A percentile compares a stretch with the other conserved stretches of the same genome.
These are phyloP conservation scores for Aspergillus leporis DNA, from an alignment of 495 filamentous ascomycete species.

Conservation along the genomic window DNA sequence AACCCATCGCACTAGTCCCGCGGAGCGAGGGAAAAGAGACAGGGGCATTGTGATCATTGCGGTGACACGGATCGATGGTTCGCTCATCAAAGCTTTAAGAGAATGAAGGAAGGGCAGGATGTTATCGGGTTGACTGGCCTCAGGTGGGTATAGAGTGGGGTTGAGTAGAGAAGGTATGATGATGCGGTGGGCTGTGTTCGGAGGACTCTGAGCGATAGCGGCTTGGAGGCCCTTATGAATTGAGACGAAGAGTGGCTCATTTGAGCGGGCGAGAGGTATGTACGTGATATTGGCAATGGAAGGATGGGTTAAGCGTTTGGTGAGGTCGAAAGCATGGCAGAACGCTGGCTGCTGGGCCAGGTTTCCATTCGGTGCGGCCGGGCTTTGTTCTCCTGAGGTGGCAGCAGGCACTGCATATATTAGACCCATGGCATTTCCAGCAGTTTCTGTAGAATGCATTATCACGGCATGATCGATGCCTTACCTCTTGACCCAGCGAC, in stretches of 20 bases:
- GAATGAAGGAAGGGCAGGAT: constrained; percentile 83
- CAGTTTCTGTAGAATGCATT: constrained; percentile 9
- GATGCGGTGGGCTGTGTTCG: constrained; percentile 72
- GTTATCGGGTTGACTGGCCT: constrained; percentile 64
- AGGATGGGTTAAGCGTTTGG: constrained; percentile 71
- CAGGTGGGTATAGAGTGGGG: constrained; percentile 74
- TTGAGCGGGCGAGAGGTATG: constrained; percentile 52
- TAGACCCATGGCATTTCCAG: constrained; percentile 11
- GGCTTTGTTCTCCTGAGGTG: constrained; percentile 27
- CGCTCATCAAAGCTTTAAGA: constrained; percentile 70
- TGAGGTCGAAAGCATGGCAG: constrained; percentile 89
- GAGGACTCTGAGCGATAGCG: constrained; percentile 56
- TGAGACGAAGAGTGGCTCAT: constrained; percentile 60
- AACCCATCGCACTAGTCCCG: constrained; percentile 82
- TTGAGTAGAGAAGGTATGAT: constrained; percentile 82
- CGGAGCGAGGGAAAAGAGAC: constrained; percentile 74
- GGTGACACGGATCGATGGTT: constrained; percentile 64
- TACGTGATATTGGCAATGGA: constrained; percentile 56
- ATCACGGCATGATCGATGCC: constrained; percentile 15
- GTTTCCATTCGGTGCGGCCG: constrained; percentile 19
- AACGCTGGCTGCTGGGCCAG: constrained; percentile 51
- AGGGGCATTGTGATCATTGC: constrained; percentile 77
- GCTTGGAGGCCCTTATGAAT: constrained; percentile 63
- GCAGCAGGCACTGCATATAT: constrained; percentile 27
- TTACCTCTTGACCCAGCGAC: constrained; percentile 56